Evolutionary conservation across 2,329 filamentous ascomycete species (phyloP).

Genomic region (Verticillium nonalfalfae): DNA sequence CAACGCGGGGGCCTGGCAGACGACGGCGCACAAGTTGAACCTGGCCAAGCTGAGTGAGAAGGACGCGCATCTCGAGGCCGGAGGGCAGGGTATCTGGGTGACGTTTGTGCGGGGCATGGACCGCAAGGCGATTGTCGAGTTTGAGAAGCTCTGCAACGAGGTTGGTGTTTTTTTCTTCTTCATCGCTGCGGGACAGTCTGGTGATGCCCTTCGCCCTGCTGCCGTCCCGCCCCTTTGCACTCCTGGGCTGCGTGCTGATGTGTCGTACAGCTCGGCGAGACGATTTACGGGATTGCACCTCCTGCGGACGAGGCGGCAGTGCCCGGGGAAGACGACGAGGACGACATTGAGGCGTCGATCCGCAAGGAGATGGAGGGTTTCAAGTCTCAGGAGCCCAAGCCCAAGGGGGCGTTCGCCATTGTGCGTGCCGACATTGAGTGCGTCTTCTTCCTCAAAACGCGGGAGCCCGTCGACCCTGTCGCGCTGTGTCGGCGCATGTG

Average conservation of each 20-base stretch:
- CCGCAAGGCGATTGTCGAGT: conserved; percentile 60
- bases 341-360: conserved; percentile 71
- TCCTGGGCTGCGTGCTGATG: not conserved
- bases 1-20: conserved; percentile 54
- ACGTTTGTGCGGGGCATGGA: conserved; percentile 71
- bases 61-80: conserved; percentile 51
- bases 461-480: conserved; percentile 47
- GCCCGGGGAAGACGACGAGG: conserved; percentile 36
- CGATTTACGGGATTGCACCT: conserved; percentile 46
- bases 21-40: conserved; percentile 50
- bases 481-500: conserved; percentile 49
- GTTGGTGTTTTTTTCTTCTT: conserved; percentile 26
- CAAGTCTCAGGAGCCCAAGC: conserved; percentile 34
- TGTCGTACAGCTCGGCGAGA: conserved; percentile 36
- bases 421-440: conserved; percentile 54
- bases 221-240: too few species aligned
- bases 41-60: conserved; percentile 30
- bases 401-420: conserved; percentile 40
- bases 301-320: conserved; percentile 22
- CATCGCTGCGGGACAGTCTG: not conserved
- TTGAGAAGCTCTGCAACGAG: conserved; percentile 60
- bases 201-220: too few species aligned
- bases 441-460: conserved; percentile 55
- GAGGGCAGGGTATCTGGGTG: conserved; percentile 71
- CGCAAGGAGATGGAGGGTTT: conserved; percentile 63